A percentile compares a stretch with the other conserved stretches of the same genome.
phyloP scores from a whole-genome alignment of 208 protist species.

The Herpetomonas samuelpessoai region DNA sequence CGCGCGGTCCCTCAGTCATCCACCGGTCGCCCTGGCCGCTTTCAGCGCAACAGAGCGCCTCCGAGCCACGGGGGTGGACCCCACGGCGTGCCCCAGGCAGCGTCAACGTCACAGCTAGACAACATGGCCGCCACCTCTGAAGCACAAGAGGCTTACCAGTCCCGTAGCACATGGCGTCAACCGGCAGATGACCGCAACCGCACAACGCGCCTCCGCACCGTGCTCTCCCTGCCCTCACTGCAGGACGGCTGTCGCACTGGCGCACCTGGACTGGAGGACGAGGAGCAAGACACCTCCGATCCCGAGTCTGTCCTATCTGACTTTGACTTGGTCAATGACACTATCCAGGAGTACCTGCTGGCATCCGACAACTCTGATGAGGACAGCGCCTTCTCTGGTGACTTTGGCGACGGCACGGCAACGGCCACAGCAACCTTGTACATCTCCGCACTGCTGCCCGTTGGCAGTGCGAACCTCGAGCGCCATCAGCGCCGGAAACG shows the following conservation, averaged over 20 bases:
- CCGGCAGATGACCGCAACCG: too few species aligned
- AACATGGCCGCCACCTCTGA: too few species aligned
- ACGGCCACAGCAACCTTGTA: slow-evolving; percentile 8
- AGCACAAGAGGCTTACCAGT: too few species aligned
- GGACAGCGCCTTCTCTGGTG: slow-evolving; percentile 2
- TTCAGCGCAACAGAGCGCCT: too few species aligned
- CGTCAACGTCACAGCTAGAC: too few species aligned
- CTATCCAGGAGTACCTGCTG: slow-evolving; percentile 66
- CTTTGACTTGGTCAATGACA: slow-evolving; percentile 66
- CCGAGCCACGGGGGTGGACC: too few species aligned
- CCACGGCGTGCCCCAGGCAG: too few species aligned
- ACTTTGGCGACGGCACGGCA: slow-evolving; percentile 15
- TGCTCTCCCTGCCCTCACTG: background rate
- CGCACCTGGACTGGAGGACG: background rate
- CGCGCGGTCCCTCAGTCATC: too few species aligned
- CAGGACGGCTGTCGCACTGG: background rate
- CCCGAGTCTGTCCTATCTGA: slow-evolving; percentile 62
- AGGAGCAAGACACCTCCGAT: slow-evolving; percentile 4
- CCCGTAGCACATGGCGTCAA: too few species aligned
- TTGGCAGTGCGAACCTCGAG: background rate
- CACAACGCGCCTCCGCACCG: background rate
- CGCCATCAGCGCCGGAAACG: slow-evolving; percentile 7
- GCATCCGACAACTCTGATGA: slow-evolving; percentile 33
- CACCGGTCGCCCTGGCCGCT: too few species aligned
- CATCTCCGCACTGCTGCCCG: slow-evolving; percentile 10